Evolutionary conservation across 768 basidiomycete species (phyloP).

Genomic region (Macrolepiota fuliginosa): DNA sequence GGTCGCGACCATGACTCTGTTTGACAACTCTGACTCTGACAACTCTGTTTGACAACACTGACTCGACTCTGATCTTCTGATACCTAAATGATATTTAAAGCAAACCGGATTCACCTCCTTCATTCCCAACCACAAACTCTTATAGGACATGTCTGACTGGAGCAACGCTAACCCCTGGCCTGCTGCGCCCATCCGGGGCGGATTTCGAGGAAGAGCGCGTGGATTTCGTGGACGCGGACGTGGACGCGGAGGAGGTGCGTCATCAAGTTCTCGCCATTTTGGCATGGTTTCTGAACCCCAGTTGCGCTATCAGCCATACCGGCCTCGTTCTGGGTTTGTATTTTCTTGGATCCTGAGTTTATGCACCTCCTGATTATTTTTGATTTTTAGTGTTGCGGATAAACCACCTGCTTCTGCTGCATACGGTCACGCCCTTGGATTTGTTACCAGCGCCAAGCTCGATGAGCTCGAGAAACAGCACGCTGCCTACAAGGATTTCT

Average conservation of each 20-base stretch:
- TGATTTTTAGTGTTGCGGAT: neutral
- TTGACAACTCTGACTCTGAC: neutral
- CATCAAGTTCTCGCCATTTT: neutral
- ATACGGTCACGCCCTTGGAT: conserved; percentile 26
- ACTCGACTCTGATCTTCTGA: neutral
- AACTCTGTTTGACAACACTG: neutral
- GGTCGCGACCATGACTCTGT: neutral
- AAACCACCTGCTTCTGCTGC: conserved; percentile 9
- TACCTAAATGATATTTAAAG: neutral
- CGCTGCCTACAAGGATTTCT: conserved; percentile 30
- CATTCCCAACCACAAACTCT: neutral
- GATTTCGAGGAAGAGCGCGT: neutral
- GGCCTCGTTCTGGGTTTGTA: conserved; percentile 5
- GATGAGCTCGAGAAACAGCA: conserved; percentile 41
- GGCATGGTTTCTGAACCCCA: neutral
- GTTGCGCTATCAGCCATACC: conserved; percentile 8
- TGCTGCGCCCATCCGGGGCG: neutral
- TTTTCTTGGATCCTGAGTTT: neutral
- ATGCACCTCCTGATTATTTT: neutral
- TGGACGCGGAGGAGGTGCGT: conserved; percentile 6
- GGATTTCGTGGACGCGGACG: conserved; percentile 1
- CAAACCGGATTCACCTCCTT: neutral
- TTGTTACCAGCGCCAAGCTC: conserved; percentile 42
- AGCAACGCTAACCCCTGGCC: neutral
- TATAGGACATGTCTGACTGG: neutral